Base-by-base conservation (phyloP, 2,329 filamentous ascomycete species). In the Cordyceps javanica region DNA sequence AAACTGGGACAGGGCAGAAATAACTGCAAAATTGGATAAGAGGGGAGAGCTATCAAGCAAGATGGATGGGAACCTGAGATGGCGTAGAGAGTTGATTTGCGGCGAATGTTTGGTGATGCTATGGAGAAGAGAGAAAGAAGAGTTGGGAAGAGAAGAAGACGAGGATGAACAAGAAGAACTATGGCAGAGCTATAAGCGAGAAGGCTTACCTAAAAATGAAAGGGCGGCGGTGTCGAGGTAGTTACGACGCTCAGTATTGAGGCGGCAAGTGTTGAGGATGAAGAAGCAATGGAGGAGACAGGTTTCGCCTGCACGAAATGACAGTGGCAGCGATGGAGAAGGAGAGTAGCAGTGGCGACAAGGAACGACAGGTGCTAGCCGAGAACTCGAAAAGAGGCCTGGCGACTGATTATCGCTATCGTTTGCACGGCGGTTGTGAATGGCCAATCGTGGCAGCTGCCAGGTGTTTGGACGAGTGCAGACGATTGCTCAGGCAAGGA, bases 1-100 rank as follows among this genome's bases (percentile, higher is more conserved):
- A 45, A n/a, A 38, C 36, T 39, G 23, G 28, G 30, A 21, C 10
- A 9, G n/a, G 14, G 55, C 55, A 57, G 55, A 28, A 21, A 38
- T 52, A 41, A 57, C 46, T 56, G 55, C 46, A 38, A 38, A 44
- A 44, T 28, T 44, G 76, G 82, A 80, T 77, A 58, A 58, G 49
- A 58, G 30, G 78, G 77, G 76, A 76, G 72, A 80, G 78, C 77
- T 82, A 81, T 77, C 75, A 72, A 81, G 78, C 80, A 82, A 82
- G 75, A 78, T 78, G 70, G 71, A 64, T 67, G 68, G 68, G 67
- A 48, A 69, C 67, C 68, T 68, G 60, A 61, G 55, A 61, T 64
- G 60, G 64, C 65, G 68, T 69, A 68, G 70, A 64, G 75, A 77
- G 75, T 54, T 39, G 49, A 48, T 75, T 74, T 74, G 67, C 72